These are phyloP conservation scores for Anisodus tanguticus DNA, from an alignment of 257 asterid species.

Conservation along the genomic window DNA sequence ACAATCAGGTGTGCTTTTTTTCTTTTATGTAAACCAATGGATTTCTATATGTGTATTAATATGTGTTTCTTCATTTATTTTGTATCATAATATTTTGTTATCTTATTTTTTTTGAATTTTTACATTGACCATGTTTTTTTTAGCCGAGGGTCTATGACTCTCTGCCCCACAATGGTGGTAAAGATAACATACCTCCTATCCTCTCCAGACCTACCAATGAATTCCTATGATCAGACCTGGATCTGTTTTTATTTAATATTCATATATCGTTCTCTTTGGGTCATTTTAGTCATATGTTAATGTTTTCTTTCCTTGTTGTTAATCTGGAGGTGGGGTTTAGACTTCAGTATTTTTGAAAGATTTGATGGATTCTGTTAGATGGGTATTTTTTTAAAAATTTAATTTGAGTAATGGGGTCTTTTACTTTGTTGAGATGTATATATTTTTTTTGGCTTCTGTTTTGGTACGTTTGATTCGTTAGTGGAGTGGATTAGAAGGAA, in stretches of 20 bases:
- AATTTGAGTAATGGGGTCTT: conserved; percentile 18
- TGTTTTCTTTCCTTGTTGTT: neutral
- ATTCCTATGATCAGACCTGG: neutral
- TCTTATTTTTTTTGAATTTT: too few relatives aligned
- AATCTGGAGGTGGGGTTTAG: neutral
- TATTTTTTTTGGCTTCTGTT: neutral
- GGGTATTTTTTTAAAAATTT: conserved; percentile 2
- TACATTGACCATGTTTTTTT: too few relatives aligned
- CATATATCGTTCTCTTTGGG: neutral
- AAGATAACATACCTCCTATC: too few relatives aligned
- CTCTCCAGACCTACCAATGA: neutral
- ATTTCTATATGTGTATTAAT: too few relatives aligned
- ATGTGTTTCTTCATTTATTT: too few relatives aligned
- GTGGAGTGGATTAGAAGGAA: conserved; percentile 33
- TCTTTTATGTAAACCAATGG: neutral
- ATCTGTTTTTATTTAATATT: neutral
- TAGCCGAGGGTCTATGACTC: too few relatives aligned
- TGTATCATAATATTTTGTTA: too few relatives aligned
- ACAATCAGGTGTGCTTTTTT: neutral
- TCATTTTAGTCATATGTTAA: neutral
- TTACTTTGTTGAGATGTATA: neutral
- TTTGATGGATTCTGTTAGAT: neutral
- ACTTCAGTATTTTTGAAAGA: neutral
- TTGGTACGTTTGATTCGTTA: conserved; percentile 7
- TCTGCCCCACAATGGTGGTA: too few relatives aligned